These are phyloP conservation scores for Hygrocybe coccinea DNA, from an alignment of 768 basidiomycete species.

Conservation along the genomic window DNA sequence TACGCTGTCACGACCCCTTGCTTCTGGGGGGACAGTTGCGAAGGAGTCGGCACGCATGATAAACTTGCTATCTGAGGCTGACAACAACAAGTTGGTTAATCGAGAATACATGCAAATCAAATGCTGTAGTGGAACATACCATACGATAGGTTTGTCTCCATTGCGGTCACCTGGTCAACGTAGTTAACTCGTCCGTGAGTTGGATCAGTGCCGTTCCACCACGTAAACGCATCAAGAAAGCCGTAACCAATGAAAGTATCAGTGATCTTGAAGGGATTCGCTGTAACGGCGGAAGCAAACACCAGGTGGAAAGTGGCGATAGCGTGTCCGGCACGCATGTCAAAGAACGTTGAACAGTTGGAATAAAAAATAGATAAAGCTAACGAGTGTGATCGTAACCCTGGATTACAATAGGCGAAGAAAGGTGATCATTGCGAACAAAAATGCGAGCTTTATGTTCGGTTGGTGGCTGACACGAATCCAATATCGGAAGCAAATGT, in stretches of 20 bases:
- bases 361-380: background rate
- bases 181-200: conserved; percentile 65
- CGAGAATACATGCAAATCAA: background rate
- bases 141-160: conserved; percentile 40
- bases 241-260: conserved; percentile 25
- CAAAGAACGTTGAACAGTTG: background rate
- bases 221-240: conserved; percentile 47
- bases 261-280: conserved; percentile 13
- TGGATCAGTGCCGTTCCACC: conserved; percentile 52
- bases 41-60: conserved; percentile 52
- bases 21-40: conserved; percentile 30
- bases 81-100: background rate
- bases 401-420: background rate
- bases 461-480: background rate
- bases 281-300: background rate
- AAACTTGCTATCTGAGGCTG: conserved; percentile 41
- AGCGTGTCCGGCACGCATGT: conserved; percentile 4
- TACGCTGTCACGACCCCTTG: conserved; percentile 53
- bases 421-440: background rate
- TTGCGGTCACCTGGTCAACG: conserved; percentile 41
- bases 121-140: conserved; percentile 30
- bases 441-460: background rate
- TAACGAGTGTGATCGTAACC: background rate
- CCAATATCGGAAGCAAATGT: background rate
- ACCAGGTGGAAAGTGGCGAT: background rate